Evolutionary conservation across 2,329 filamentous ascomycete genomes (phyloP), one percentile per base, ranked within the genome.

Genomic region (Fusarium staphyleae): DNA sequence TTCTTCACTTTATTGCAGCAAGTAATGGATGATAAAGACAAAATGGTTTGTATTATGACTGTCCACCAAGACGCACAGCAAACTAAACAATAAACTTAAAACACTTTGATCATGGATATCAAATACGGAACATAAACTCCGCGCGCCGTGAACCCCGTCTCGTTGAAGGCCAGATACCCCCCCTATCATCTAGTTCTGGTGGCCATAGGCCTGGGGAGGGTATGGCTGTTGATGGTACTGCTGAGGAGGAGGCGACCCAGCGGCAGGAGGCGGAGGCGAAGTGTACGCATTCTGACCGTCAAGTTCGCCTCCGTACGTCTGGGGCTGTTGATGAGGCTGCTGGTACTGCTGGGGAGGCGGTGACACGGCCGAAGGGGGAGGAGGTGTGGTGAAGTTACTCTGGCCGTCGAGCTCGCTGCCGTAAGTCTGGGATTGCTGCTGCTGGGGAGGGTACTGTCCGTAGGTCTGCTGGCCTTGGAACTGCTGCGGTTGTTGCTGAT

Each of bases 281-380:
- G 52, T 33, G 16, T 58, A 63, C 13, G 49, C 34, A 13, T 29
- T 57, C 18, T 64, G 60, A 1, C 52, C 58, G 10, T 56, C 43
- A 7, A 62, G 41, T 33, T 64, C 61, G 12, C 54, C 62, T 50
- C 51, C 37, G 2, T 59, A 53, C 7, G 44, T 40, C 37, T 50
- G 47, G 52, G 37, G n/a, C n/a, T 52, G 43, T 22, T 22, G 19
- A 22, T 22, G 19, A 22, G 19, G 6, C 18, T 61, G 55, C 37
- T 61, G 59, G 30, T 62, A 58, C 43, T 65, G 66, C 43, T 64
- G 61, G 28, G 64, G 64, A 32, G 60, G 52, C 6, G 65, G 51
- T 9, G 60, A 63, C 0, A 43, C 41, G 4, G 61, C 42, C 34
- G 32, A 35, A 0, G 61, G 22, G 22, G 22, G 54, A 12, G 50